Evolutionary conservation across 352 stramenopile species (phyloP), one percentile per base, ranked within the genome.

Genomic region (Globisporangium lucens): DNA sequence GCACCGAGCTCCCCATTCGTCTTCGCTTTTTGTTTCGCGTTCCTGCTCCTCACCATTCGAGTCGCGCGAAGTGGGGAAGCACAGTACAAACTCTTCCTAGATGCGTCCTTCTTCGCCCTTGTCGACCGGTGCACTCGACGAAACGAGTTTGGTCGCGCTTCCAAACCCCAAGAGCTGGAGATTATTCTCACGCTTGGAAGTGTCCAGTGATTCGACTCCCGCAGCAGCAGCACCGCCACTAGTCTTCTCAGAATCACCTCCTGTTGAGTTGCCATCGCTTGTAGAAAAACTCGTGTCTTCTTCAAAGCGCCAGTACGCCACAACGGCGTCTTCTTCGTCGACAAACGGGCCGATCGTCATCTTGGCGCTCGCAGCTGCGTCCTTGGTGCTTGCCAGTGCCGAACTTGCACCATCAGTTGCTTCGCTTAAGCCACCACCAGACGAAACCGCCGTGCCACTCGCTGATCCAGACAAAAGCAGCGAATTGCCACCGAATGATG

Each of bases 251-350:
- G 41, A n/a, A 10, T 49, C 55, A 55, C 75, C 73, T n/a, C 65
- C 36, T 22, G 74, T 68, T 0, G 63, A 55, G 17, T 61, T 38
- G 20, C 52, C 51, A 30, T n/a, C 41, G 36, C 36, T 36, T 27
- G 51, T 2, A 22, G 41, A 8, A 56, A 73, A 66, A 6, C 51
- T 80, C 1, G 73, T 68, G 8, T 80, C 87, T 79, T 95, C 87
- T 76, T 95, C 87, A 65, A 95, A 95, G 17, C 87, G 78, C 87
- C 87, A 95, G 64, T 95, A 95, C 7, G 83, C 85, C 27, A 94
- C 83, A 17, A 95, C 84, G 3, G 85, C 84, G 65, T 95, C 85
- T 64, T 94, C 87, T 64, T 95, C 87, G 20, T 94, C 87, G 24
- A 93, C 72, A 60, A 94, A 95, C 41, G 87, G 87, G 22, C 87